Conservation (phyloP, 139 green algal species). For the Ulvella scutata region DNA sequence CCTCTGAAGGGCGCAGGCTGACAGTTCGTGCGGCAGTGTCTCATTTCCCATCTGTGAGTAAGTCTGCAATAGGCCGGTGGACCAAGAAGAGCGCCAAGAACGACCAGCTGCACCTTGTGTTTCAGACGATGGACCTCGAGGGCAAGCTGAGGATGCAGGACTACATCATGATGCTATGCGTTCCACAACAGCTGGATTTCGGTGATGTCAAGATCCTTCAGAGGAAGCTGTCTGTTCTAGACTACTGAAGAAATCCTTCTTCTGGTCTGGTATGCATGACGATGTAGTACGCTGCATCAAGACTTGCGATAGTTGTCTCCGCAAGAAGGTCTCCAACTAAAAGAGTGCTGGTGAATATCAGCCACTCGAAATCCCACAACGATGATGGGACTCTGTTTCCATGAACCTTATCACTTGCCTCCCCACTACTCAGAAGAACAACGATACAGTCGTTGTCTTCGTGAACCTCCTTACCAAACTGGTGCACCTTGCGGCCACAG, state of each 20-base stretch:
- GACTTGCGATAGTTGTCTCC: conserved; percentile 15
- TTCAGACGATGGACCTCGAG: too few species aligned
- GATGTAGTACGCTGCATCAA: conserved; percentile 7
- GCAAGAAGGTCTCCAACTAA: conserved; percentile 7
- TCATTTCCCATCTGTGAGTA: too few species aligned
- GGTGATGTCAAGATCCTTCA: too few species aligned
- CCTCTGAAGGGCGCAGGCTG: too few species aligned
- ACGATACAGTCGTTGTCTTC: conserved; percentile 20
- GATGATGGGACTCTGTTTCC: conserved; percentile 14
- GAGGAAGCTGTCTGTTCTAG: too few species aligned
- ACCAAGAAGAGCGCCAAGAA: too few species aligned
- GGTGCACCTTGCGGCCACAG: conserved; percentile 10
- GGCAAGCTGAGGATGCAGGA: too few species aligned
- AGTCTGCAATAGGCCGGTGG: too few species aligned
- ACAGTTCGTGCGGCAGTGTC: too few species aligned
- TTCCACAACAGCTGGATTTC: too few species aligned
- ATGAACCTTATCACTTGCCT: conserved; percentile 23
- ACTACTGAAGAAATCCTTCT: background rate
- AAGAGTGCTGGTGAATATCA: conserved; percentile 4
- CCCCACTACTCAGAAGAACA: background rate
- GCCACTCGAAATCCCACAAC: conserved; percentile 16
- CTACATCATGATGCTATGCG: too few species aligned
- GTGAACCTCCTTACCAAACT: conserved; percentile 27
- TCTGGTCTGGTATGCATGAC: conserved; percentile 4
- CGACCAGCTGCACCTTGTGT: too few species aligned